Evolutionary conservation across 495 filamentous ascomycete species (phyloP).

Genomic region (Penicillium alfredii): DNA sequence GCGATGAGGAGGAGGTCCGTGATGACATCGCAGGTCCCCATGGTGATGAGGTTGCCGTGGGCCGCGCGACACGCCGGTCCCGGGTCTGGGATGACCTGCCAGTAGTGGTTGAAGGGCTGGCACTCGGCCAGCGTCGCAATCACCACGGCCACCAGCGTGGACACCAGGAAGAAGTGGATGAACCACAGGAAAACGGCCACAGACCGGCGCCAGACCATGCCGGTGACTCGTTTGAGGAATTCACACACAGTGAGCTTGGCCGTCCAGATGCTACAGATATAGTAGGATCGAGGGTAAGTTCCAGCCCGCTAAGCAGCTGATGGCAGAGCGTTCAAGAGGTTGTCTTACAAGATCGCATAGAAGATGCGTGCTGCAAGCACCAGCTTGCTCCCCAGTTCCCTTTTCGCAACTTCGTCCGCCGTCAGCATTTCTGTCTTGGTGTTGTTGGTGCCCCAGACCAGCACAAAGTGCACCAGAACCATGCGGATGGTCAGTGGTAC

Average conservation of each 20-base stretch:
- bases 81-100: slow-evolving; percentile 87
- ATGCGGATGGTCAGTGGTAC: slow-evolving; percentile 78
- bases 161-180: slow-evolving; percentile 66
- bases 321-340: no score
- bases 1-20: slow-evolving; percentile 82
- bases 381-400: slow-evolving; percentile 47
- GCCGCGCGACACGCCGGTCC: slow-evolving; percentile 77
- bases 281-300: no score
- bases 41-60: slow-evolving; percentile 78
- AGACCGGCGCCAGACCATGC: slow-evolving; percentile 61
- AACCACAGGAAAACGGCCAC: slow-evolving; percentile 60
- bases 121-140: slow-evolving; percentile 82
- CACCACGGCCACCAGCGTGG: slow-evolving; percentile 72
- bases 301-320: no score
- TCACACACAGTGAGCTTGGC: slow-evolving; percentile 86
- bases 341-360: slow-evolving; percentile 54
- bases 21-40: slow-evolving; percentile 78
- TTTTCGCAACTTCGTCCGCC: slow-evolving; percentile 31
- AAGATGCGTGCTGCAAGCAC: slow-evolving; percentile 49
- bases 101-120: slow-evolving; percentile 76
- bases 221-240: slow-evolving; percentile 75
- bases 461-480: slow-evolving; percentile 77
- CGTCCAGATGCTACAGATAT: slow-evolving; percentile 70
- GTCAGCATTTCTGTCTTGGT: slow-evolving; percentile 37
- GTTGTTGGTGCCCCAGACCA: slow-evolving; percentile 89